Conservation (phyloP, 2,329 filamentous ascomycete species). For the Aspergillus floridensis region DNA sequence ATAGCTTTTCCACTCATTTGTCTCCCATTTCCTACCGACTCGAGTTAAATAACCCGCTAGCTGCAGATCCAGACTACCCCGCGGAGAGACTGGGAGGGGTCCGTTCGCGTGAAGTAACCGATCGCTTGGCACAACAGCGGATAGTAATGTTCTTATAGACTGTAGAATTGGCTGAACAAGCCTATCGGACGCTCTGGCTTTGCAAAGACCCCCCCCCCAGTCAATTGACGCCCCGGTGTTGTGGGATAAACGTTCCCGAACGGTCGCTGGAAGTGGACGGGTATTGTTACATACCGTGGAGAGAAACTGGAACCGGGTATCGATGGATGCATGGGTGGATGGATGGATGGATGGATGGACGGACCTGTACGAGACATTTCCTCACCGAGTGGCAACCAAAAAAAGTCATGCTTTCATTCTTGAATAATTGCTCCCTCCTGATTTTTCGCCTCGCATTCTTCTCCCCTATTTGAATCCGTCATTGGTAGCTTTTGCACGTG, state of each 20-base stretch:
- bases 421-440: conserved; percentile 4
- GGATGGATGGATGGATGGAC: background rate
- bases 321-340: background rate
- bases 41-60: conserved; percentile 15
- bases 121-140: background rate
- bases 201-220: too few relatives aligned
- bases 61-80: conserved; percentile 15
- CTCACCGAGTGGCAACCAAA: conserved; percentile 6
- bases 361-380: conserved; percentile 8
- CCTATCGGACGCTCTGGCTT: too few relatives aligned
- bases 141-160: background rate
- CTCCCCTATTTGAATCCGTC: background rate
- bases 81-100: conserved; percentile 6
- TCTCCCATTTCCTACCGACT: conserved; percentile 8
- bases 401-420: conserved; percentile 7
- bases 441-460: background rate
- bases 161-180: background rate
- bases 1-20: background rate
- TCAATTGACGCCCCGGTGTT: background rate
- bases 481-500: background rate
- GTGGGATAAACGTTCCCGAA: conserved; percentile 5
- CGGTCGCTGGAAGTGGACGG: background rate
- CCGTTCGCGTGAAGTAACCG: background rate
- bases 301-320: conserved; percentile 7
- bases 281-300: conserved; percentile 15